Conservation (phyloP, 1,284 basidiomycete genomes). For the Vanrija humicola region DNA sequence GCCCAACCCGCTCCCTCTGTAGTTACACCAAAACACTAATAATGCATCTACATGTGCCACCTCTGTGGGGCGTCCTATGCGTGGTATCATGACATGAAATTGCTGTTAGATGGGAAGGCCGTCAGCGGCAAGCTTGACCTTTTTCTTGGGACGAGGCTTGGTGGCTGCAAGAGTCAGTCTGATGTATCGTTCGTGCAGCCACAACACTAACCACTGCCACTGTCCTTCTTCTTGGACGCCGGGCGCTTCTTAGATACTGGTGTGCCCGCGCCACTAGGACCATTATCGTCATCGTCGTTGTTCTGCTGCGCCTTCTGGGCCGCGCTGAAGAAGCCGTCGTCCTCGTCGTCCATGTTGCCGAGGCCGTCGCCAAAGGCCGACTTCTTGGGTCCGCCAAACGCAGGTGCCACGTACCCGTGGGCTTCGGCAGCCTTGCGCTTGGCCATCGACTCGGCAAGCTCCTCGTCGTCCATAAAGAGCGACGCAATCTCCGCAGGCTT, state of each 20-base stretch:
- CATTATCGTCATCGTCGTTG: constrained; percentile 22
- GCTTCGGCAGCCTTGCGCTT: constrained; percentile 49
- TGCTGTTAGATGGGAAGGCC: constrained; percentile 34
- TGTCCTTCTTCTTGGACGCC: constrained; percentile 13
- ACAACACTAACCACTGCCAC: not conserved
- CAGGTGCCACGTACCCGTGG: constrained; percentile 38
- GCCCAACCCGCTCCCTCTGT: too few relatives aligned
- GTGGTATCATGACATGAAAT: not conserved
- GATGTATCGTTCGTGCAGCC: not conserved
- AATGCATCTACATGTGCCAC: too few relatives aligned
- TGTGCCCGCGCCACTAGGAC: constrained; percentile 22
- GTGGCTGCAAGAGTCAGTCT: constrained; percentile 6
- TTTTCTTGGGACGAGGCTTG: constrained; percentile 33
- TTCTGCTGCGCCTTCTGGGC: constrained; percentile 1
- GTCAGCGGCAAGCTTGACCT: constrained; percentile 44
- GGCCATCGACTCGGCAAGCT: constrained; percentile 47
- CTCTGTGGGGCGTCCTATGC: too few relatives aligned
- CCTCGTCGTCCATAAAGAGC: constrained; percentile 87
- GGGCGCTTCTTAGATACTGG: constrained; percentile 19
- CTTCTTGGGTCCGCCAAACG: constrained; percentile 5
- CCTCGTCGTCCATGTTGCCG: constrained; percentile 22
- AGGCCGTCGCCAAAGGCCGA: constrained; percentile 38
- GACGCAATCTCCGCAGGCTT: constrained; percentile 98
- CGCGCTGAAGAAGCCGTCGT: constrained; percentile 42
- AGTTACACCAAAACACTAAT: too few relatives aligned